Conservation (phyloP, 129 eudicot genomes). For the Centella asiatica region DNA sequence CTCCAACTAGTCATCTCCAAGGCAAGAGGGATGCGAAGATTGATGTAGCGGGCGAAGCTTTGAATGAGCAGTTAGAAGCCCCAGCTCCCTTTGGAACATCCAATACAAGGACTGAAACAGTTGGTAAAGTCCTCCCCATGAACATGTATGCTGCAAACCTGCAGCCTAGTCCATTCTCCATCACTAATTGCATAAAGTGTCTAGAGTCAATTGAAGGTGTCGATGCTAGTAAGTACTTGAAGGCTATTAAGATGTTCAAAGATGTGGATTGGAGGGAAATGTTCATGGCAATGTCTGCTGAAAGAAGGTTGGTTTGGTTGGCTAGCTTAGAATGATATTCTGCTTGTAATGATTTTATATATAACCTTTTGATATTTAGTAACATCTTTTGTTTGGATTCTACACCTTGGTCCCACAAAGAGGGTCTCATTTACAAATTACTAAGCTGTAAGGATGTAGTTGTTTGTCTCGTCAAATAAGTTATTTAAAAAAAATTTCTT, state of each 20-base stretch:
- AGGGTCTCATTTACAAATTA: no score
- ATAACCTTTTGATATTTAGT: no score
- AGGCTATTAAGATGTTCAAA: constrained; percentile 29
- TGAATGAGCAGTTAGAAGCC: constrained; percentile 7
- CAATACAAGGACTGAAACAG: constrained; percentile 22
- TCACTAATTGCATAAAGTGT: constrained; percentile 28
- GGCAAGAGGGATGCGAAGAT: constrained; percentile 23
- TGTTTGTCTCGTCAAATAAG: no score
- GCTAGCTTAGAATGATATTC: constrained; percentile 24
- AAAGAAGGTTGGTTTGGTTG: constrained; percentile 27
- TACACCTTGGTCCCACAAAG: no score
- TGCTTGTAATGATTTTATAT: no score
- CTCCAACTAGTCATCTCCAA: constrained; percentile 7
- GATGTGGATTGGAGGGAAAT: constrained; percentile 38
- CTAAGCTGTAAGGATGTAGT: no score
- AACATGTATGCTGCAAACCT: constrained; percentile 12
- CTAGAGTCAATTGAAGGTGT: constrained; percentile 21
- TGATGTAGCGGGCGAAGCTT: constrained; percentile 4
- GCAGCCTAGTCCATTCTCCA: constrained; percentile 21
- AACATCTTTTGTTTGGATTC: no score
- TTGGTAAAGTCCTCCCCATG: constrained; percentile 12
- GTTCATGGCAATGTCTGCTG: constrained; percentile 37
- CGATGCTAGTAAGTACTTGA: constrained; percentile 21
- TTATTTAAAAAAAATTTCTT: no score
- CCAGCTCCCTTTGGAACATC: constrained; percentile 14